Base-by-base conservation (phyloP, 305 asterid species). In the Fraxinus ornus region DNA sequence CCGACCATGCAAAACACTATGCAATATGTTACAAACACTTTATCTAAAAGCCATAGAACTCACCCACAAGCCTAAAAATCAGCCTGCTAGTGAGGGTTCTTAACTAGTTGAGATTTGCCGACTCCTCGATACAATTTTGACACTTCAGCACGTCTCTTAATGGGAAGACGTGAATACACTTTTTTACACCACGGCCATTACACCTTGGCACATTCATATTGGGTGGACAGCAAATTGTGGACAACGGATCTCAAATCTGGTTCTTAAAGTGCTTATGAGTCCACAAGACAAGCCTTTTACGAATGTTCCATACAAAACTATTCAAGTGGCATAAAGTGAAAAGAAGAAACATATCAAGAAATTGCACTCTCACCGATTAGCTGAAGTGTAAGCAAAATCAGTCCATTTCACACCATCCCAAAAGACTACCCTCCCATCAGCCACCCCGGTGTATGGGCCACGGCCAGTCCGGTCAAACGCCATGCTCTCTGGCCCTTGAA, bases 401-500 rank as follows among this genome's bases (percentile, higher is more conserved):
- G 57, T 89, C 97, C 97, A 93, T 22, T 90, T 90, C 2, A 86
- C 75, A 5, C 98, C 99, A 80, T 95, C 90, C 99, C 99, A 95
- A 86, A 94, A 90, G 66, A 95, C 8, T 81, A 95, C 76, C 87
- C 98, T 88, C 33, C 99, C 98, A 80, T 95, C 98, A 78, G 98
- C 98, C 1, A 95, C 88, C 8, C 99, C 97, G 24, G 98, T 90
- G 80, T 95, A 94, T 5, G 98, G 99, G 44, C 99, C 99, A 10
- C 94, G 93, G 68, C 98, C 99, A 80, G 76, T 87, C n/a, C 94
- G 93, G 80, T 94, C 98, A 81, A 95, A 95, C 0, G 92, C 93
- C 77, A 95, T 79, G 90, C 99, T 95, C 84, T 93, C 97, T 77
- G 98, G 97, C 1, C 98, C 99, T 62, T 94, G 97, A 32, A 94